Evolutionary conservation across 495 filamentous ascomycete species (phyloP), one percentile per base, ranked within the genome.

Genomic region (Xylaria nigripes): DNA sequence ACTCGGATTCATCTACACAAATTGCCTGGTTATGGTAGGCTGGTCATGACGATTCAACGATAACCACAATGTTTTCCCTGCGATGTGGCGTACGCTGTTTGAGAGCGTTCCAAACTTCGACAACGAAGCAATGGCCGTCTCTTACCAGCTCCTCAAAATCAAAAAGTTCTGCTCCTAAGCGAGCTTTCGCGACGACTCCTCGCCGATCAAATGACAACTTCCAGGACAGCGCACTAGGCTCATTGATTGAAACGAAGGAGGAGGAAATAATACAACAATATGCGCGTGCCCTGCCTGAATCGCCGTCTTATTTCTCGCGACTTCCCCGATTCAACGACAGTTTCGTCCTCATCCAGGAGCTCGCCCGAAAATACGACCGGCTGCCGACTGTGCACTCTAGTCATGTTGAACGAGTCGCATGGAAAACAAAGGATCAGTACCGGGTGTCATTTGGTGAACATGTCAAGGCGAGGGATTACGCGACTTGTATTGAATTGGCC

Each of bases 251-350:
- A 3, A 18, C 45, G 15, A 6, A 32, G 3, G 19, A 12, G 1
- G 23, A 45, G 21, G 42, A 48, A 61, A 72, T 67, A 66, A 71
- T 72, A 69, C 65, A 56, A 63, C 46, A n/a, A 16, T 57, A 66
- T 50, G 82, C 87, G 52, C 87, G 93, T 49, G 73, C 94, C 23
- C 73, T 95, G 32, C 93, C 93, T 16, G 76, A 79, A 0, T 96
- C 93, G 7, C 86, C 88, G 2, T 89, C 91, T 44, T 99, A 97
- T 72, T 99, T 97, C 77, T 91, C 89, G 56, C 85, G 83, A 29
- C 85, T 80, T 36, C 86, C 90, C 2, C 73, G 76, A 32, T 96
- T 94, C 76, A 92, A 85, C 72, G 93, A 99, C 69, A 80, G 86
- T 65, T 78, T 87, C 60, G 79, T 99, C 55, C 65, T 69, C 2